phyloP scores from a whole-genome alignment of 2,329 filamentous ascomycete genomes.

The Diplodia corticola region DNA sequence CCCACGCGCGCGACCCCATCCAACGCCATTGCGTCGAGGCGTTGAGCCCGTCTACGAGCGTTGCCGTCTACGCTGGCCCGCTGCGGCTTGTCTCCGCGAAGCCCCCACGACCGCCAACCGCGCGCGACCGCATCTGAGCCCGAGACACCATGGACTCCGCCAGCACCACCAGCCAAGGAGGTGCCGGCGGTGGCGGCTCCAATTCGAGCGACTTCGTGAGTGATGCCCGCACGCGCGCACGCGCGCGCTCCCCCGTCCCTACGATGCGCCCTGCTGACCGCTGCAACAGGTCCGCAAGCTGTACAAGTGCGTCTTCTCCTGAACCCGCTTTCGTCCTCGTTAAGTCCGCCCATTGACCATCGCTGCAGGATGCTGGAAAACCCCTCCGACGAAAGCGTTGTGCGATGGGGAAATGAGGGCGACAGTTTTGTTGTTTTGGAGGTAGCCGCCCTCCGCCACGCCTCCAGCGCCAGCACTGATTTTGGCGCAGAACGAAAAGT shows the following conservation, averaged over 20 bases:
- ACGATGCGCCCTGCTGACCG: constrained; percentile 28
- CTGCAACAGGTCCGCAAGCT: constrained; percentile 82
- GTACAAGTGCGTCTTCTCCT: constrained; percentile 75
- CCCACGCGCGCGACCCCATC: constrained; percentile 1
- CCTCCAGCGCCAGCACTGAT: background rate
- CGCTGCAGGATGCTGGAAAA: constrained; percentile 86
- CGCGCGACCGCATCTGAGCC: constrained; percentile 22
- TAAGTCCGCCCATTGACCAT: constrained; percentile 35
- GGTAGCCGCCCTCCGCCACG: constrained; percentile 54
- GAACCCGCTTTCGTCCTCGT: constrained; percentile 13
- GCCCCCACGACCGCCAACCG: constrained; percentile 16
- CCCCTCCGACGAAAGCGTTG: constrained; percentile 86
- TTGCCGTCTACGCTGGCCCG: constrained; percentile 11
- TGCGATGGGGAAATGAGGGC: constrained; percentile 91
- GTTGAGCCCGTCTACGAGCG: background rate
- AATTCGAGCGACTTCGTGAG: constrained; percentile 96
- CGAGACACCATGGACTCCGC: constrained; percentile 22
- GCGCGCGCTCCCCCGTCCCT: background rate
- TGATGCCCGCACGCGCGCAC: constrained; percentile 33
- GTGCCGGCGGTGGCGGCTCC: constrained; percentile 50
- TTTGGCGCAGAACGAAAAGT: constrained; percentile 80
- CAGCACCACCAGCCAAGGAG: constrained; percentile 26
- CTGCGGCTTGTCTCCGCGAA: background rate
- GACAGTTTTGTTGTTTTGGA: constrained; percentile 97
- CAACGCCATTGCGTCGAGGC: constrained; percentile 4